Conservation (phyloP, 441 rosid genomes). For the Lepidium campestre region DNA sequence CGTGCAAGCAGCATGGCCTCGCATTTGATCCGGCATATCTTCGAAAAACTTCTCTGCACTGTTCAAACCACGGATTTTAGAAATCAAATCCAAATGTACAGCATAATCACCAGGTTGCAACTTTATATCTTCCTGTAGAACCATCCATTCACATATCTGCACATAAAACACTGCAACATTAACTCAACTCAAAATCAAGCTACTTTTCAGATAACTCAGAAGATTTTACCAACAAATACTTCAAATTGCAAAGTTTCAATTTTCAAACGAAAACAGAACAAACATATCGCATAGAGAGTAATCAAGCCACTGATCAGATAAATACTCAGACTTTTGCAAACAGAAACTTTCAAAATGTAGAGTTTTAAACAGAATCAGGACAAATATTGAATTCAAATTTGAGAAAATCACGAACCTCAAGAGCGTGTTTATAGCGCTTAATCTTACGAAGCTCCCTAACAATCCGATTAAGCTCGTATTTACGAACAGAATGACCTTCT, state of each 20-base stretch:
- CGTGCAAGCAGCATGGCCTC: constrained; percentile 57
- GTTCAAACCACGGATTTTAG: constrained; percentile 63
- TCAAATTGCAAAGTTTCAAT: too few species aligned
- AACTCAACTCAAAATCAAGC: background rate
- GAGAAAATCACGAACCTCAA: constrained; percentile 47
- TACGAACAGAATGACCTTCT: constrained; percentile 63
- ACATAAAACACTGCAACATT: background rate
- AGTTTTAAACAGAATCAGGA: background rate
- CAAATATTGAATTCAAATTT: background rate
- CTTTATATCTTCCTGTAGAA: constrained; percentile 55
- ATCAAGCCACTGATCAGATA: background rate
- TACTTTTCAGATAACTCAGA: too few species aligned
- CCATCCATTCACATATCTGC: constrained; percentile 92
- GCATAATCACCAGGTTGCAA: constrained; percentile 81
- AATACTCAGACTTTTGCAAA: too few species aligned
- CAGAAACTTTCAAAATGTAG: background rate
- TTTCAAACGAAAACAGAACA: too few species aligned
- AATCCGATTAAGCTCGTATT: constrained; percentile 81
- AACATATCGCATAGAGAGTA: background rate
- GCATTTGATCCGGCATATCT: constrained; percentile 69
- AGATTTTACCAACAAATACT: too few species aligned
- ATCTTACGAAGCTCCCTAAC: constrained; percentile 87
- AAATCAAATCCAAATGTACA: constrained; percentile 77
- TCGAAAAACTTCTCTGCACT: constrained; percentile 84
- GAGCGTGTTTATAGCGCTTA: constrained; percentile 84